These are phyloP conservation scores for Arthrobotrys pseudoclavata DNA, from an alignment of 2,329 filamentous ascomycete species.

Conservation along the genomic window DNA sequence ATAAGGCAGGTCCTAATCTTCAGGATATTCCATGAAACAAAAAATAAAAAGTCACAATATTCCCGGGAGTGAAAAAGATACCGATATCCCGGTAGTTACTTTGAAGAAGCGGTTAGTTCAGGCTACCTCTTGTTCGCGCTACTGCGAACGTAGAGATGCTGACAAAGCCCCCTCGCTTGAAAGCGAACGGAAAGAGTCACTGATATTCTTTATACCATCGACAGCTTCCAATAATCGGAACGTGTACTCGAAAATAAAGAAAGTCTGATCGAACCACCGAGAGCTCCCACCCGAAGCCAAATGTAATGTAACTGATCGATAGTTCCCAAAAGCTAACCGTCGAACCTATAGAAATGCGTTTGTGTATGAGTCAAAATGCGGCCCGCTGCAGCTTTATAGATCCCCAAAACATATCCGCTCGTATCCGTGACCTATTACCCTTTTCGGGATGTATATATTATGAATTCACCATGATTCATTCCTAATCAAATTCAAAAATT, in stretches of 20 bases:
- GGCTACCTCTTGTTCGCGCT: too few species aligned
- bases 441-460: not conserved
- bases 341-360: not conserved
- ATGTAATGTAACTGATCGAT: too few species aligned
- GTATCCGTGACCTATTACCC: not conserved
- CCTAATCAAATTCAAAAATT: not conserved
- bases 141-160: too few species aligned
- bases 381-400: conserved; percentile 1
- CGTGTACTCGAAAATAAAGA: too few species aligned
- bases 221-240: too few species aligned
- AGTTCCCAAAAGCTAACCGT: not conserved
- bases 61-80: not conserved
- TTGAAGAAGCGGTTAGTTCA: not conserved
- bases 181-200: too few species aligned
- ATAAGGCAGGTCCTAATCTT: conserved; percentile 20
- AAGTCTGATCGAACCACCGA: too few species aligned
- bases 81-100: not conserved
- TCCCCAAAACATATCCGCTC: not conserved
- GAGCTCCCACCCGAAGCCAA: too few species aligned
- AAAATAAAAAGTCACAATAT: not conserved
- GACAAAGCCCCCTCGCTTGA: too few species aligned
- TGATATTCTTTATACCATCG: too few species aligned
- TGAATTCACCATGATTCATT: conserved; percentile 31
- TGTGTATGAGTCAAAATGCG: not conserved
- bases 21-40: not conserved